Conservation (phyloP, 2,329 filamentous ascomycete genomes). For the Penicillium sp. region DNA sequence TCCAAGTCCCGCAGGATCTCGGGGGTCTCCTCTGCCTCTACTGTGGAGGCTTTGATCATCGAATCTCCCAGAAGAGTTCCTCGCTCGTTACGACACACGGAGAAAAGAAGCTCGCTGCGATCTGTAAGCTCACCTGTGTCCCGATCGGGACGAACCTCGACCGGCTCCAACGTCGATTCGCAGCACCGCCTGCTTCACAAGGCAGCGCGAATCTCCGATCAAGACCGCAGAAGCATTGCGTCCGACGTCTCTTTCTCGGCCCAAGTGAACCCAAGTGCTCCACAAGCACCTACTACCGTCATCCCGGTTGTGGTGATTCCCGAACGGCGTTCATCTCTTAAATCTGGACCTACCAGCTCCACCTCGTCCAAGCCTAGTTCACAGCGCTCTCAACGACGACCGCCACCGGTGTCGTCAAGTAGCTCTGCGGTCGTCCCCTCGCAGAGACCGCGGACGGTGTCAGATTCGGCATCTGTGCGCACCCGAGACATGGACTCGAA, state of each 20-base stretch:
- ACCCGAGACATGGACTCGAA: slow-evolving; percentile 24
- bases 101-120: slow-evolving; percentile 48
- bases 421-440: slow-evolving; percentile 30
- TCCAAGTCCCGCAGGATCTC: slow-evolving; percentile 42
- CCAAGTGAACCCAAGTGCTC: slow-evolving; percentile 26
- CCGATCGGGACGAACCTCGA: slow-evolving; percentile 42
- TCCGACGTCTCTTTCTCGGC: slow-evolving; percentile 38
- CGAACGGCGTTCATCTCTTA: slow-evolving; percentile 41
- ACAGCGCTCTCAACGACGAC: slow-evolving; percentile 32
- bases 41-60: slow-evolving; percentile 52
- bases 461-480: slow-evolving; percentile 32
- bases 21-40: slow-evolving; percentile 48
- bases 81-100: slow-evolving; percentile 48
- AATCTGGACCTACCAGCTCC: slow-evolving; percentile 33
- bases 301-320: slow-evolving; percentile 46
- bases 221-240: slow-evolving; percentile 39
- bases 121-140: slow-evolving; percentile 42
- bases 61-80: slow-evolving; percentile 43
- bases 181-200: slow-evolving; percentile 49
- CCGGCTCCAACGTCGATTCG: slow-evolving; percentile 38
- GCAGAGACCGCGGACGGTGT: slow-evolving; percentile 34
- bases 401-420: slow-evolving; percentile 32
- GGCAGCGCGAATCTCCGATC: slow-evolving; percentile 44
- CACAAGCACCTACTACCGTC: slow-evolving; percentile 32
- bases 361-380: slow-evolving; percentile 36